Conservation (phyloP, 2,329 filamentous ascomycete genomes). For the Corniculantispora saksenae region DNA sequence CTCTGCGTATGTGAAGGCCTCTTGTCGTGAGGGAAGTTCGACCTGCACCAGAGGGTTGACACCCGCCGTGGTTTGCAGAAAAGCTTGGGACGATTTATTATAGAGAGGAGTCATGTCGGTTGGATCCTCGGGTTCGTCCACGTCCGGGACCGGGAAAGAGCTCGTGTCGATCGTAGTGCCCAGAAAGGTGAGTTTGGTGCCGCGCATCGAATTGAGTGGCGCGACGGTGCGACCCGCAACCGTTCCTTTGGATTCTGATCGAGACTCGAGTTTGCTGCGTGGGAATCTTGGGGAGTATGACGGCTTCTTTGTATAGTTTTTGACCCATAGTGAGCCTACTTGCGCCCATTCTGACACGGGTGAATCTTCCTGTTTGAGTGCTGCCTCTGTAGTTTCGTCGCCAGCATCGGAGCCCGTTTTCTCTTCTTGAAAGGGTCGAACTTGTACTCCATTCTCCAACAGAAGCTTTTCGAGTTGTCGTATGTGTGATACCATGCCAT, state of each 20-base stretch:
- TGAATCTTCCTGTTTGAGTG: background rate
- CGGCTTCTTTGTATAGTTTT: conserved; percentile 29
- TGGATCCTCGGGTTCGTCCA: conserved; percentile 54
- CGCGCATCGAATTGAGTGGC: conserved; percentile 71
- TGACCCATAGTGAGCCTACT: conserved; percentile 37
- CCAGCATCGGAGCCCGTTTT: conserved; percentile 27
- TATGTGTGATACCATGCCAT: conserved; percentile 66
- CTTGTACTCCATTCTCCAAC: conserved; percentile 59
- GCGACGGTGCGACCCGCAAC: conserved; percentile 65
- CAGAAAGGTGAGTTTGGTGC: conserved; percentile 74
- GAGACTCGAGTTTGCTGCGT: conserved; percentile 40
- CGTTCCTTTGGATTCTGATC: conserved; percentile 63
- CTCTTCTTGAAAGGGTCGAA: conserved; percentile 52
- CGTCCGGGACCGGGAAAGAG: conserved; percentile 66
- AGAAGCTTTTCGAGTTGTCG: conserved; percentile 69
- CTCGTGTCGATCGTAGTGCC: conserved; percentile 79
- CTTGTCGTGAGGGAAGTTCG: conserved; percentile 62
- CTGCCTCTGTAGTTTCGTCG: conserved; percentile 1
- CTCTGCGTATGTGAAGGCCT: conserved; percentile 68
- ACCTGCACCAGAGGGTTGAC: conserved; percentile 58
- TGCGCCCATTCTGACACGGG: conserved; percentile 31
- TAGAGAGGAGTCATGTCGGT: conserved; percentile 51
- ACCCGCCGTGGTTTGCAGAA: conserved; percentile 65
- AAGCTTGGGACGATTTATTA: conserved; percentile 72
- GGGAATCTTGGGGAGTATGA: conserved; percentile 31